These are phyloP conservation scores for Nannizzia gypsea DNA, from an alignment of 2,329 filamentous ascomycete species.

Conservation along the genomic window DNA sequence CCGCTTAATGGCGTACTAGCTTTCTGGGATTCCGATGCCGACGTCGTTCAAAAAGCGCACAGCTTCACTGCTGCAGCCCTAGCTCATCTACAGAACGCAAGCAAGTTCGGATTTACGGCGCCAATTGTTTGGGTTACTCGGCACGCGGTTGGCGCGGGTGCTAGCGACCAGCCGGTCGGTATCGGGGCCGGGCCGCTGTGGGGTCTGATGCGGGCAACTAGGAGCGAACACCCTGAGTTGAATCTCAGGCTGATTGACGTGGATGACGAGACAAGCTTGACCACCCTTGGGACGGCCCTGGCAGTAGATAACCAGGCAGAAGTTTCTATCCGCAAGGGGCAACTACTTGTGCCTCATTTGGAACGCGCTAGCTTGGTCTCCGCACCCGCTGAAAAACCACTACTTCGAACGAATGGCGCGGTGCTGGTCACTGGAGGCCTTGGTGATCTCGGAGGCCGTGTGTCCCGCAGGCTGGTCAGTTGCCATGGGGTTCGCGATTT, in stretches of 20 bases:
- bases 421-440: conserved; percentile 5
- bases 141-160: not conserved
- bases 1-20: not conserved
- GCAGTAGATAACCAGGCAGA: not conserved
- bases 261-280: conserved; percentile 2
- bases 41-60: conserved; percentile 1
- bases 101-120: not conserved
- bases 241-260: conserved; percentile 5
- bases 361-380: not conserved
- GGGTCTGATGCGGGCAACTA: conserved; percentile 5
- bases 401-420: not conserved
- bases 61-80: not conserved
- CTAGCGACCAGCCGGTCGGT: not conserved
- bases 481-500: conserved; percentile 20
- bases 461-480: conserved; percentile 7
- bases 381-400: not conserved
- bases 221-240: conserved; percentile 5
- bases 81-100: not conserved
- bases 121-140: conserved; percentile 10
- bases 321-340: not conserved
- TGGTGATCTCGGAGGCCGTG: conserved; percentile 7
- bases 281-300: not conserved
- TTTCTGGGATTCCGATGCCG: not conserved
- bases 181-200: conserved; percentile 1
- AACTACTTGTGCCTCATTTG: not conserved